Conservation (phyloP, 2,329 filamentous ascomycete genomes). For the Ascochyta pisi region DNA sequence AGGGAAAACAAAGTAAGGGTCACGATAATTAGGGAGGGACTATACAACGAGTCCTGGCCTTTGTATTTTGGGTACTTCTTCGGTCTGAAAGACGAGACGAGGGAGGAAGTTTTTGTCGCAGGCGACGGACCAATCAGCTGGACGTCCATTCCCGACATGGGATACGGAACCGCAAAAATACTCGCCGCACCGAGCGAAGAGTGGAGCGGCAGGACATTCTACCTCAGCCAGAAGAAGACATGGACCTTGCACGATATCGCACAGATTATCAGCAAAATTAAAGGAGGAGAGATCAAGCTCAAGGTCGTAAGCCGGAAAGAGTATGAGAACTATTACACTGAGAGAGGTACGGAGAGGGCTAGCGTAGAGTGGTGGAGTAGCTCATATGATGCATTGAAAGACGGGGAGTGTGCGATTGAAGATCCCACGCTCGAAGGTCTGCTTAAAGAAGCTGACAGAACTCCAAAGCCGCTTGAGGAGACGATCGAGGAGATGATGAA, state of each 20-base stretch:
- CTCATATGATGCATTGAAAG: conserved; percentile 53
- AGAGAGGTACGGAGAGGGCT: conserved; percentile 45
- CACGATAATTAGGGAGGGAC: conserved; percentile 53
- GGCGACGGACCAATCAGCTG: conserved; percentile 54
- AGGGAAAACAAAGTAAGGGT: conserved; percentile 28
- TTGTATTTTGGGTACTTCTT: conserved; percentile 56
- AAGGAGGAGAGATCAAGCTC: conserved; percentile 41
- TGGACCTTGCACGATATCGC: conserved; percentile 41
- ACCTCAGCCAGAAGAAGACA: conserved; percentile 44
- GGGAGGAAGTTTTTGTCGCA: conserved; percentile 49
- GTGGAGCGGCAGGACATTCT: conserved; percentile 48
- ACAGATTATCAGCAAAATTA: conserved; percentile 33
- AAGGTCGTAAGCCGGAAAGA: conserved; percentile 49
- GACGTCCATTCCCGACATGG: conserved; percentile 55
- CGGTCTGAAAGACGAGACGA: conserved; percentile 40
- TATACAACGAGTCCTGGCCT: conserved; percentile 58
- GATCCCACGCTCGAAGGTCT: conserved; percentile 52
- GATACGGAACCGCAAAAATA: conserved; percentile 52
- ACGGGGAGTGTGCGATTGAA: conserved; percentile 52
- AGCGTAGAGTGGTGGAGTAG: conserved; percentile 56
- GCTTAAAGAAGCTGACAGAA: conserved; percentile 43
- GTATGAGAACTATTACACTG: conserved; percentile 51
- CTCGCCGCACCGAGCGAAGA: conserved; percentile 41
- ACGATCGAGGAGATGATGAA: conserved; percentile 53
- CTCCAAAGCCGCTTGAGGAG: conserved; percentile 48